These are phyloP conservation scores for Trametes cingulata DNA, from an alignment of 768 basidiomycete genomes.

Conservation along the genomic window DNA sequence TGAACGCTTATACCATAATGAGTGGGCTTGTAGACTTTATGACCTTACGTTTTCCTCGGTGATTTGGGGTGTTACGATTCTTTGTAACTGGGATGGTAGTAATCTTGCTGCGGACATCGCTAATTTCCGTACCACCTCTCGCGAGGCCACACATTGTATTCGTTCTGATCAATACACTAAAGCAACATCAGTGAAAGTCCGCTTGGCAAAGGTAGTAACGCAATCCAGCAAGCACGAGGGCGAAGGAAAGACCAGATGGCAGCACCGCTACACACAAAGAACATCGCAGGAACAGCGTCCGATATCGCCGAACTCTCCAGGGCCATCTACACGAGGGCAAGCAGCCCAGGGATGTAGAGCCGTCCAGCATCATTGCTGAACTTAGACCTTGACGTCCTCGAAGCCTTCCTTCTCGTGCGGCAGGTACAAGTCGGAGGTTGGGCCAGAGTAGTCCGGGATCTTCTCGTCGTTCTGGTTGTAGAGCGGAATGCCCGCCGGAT, in stretches of 20 bases:
- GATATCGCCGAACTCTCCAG: not conserved
- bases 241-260: conserved; percentile 1
- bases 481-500: conserved; percentile 43
- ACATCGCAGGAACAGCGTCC: not conserved
- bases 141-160: not conserved
- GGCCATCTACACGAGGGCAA: not conserved
- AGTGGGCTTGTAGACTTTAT: too few relatives aligned
- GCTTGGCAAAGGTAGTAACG: not conserved
- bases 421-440: conserved; percentile 24
- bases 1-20: too few relatives aligned
- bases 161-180: not conserved
- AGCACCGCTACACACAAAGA: not conserved
- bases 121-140: too few relatives aligned
- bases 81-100: too few relatives aligned
- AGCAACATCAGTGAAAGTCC: not conserved
- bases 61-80: too few relatives aligned
- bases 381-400: conserved; percentile 26
- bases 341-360: not conserved
- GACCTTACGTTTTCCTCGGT: too few relatives aligned
- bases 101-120: too few relatives aligned
- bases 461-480: conserved; percentile 42
- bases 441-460: conserved; percentile 31
- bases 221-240: not conserved
- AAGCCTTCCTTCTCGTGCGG: conserved; percentile 32
- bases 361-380: not conserved